Conservation (phyloP, 352 stramenopile species). For the Phytophthora chlamydospora region DNA sequence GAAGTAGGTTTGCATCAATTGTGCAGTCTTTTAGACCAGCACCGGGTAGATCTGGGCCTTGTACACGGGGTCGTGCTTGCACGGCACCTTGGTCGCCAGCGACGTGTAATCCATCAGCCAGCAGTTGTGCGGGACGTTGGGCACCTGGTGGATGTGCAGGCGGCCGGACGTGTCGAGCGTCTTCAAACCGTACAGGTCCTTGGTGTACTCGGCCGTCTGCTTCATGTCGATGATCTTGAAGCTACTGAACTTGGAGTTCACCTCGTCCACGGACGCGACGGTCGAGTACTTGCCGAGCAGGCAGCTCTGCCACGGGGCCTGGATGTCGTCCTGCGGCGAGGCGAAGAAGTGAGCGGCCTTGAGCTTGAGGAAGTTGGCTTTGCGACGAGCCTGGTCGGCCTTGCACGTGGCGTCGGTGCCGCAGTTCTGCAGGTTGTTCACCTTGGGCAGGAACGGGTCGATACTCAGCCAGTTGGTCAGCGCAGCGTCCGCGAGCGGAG, state of each 20-base stretch:
- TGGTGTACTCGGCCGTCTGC: conserved; percentile 39
- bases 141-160: conserved; percentile 37
- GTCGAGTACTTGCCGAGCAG: conserved; percentile 53
- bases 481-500: conserved; percentile 29
- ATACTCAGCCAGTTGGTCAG: conserved; percentile 48
- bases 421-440: conserved; percentile 47
- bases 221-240: conserved; percentile 43
- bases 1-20: no score
- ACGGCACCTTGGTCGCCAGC: conserved; percentile 32
- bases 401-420: conserved; percentile 20
- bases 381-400: conserved; percentile 38
- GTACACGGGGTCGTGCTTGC: conserved; percentile 40
- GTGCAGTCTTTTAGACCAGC: conserved; percentile 25
- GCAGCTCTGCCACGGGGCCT: conserved; percentile 52
- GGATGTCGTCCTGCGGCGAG: conserved; percentile 49
- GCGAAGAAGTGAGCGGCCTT: conserved; percentile 57
- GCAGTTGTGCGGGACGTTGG: conserved; percentile 43
- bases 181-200: conserved; percentile 45
- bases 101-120: conserved; percentile 50
- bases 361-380: conserved; percentile 52
- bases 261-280: conserved; percentile 32
- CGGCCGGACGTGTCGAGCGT: conserved; percentile 35
- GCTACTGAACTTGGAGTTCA: conserved; percentile 38
- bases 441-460: conserved; percentile 46
- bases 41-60: conserved; percentile 40